These are phyloP conservation scores for Pythium folliculosum DNA, from an alignment of 352 stramenopile species.

Conservation along the genomic window DNA sequence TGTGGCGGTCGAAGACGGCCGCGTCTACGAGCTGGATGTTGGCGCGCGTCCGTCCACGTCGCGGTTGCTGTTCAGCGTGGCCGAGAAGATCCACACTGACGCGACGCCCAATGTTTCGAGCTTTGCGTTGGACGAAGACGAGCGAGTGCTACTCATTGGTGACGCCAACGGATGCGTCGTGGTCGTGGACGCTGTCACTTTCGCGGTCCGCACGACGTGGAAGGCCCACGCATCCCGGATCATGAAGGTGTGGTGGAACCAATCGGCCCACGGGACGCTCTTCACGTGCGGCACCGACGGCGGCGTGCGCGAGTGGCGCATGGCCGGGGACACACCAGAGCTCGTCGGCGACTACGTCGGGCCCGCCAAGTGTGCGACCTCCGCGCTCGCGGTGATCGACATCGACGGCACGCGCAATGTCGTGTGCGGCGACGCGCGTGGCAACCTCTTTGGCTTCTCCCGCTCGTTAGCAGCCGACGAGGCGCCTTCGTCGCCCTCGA, in stretches of 20 bases:
- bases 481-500: neutral
- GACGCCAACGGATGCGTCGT: conserved; percentile 50
- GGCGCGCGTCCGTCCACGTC: neutral
- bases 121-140: conserved; percentile 31
- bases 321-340: conserved; percentile 23
- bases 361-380: conserved; percentile 58
- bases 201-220: conserved; percentile 41
- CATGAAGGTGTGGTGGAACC: conserved; percentile 77
- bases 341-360: conserved; percentile 55
- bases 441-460: conserved; percentile 67
- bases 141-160: conserved; percentile 56
- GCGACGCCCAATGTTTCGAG: conserved; percentile 27
- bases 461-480: conserved; percentile 24
- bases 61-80: conserved; percentile 10
- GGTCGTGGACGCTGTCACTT: conserved; percentile 47
- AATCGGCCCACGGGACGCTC: conserved; percentile 36
- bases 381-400: conserved; percentile 56
- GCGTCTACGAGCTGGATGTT: conserved; percentile 54
- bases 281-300: conserved; percentile 67
- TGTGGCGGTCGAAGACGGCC: conserved; percentile 63
- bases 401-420: conserved; percentile 46
- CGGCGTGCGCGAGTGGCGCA: conserved; percentile 61
- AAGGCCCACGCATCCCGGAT: conserved; percentile 55
- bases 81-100: conserved; percentile 12
- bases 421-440: conserved; percentile 72